Base-by-base conservation (phyloP, 78 protist species). In the Emiliania huxleyi region DNA sequence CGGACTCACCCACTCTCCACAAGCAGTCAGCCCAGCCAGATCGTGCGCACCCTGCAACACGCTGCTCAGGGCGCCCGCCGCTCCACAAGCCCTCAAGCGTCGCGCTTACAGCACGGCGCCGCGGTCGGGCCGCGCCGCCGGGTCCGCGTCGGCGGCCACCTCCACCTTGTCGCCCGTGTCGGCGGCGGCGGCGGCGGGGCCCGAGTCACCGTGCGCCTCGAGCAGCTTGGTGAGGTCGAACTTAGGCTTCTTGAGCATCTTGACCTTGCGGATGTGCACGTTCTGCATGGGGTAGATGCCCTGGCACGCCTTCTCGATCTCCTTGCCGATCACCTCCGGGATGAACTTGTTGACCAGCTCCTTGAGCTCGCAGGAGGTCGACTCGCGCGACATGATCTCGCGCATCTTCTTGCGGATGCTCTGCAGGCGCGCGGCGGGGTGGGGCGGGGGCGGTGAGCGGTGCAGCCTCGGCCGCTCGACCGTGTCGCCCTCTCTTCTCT, bases 381-480 rank as follows among this genome's bases (percentile, higher is more conserved):
- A 95, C 96, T 97, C 98, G 40, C 93, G 81, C 87, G 52, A 88
- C 95, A 99, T 96, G 94, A 97, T 96, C 91, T 98, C 99, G 73
- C 91, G 43, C 99, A 99, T 99, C 95, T 94, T 97, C 92, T 69
- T 83, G 90, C 99, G 97, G 97, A 99, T 98, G n/a, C n/a, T n/a
- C n/a, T n/a, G n/a, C n/a, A n/a, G n/a, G n/a, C n/a, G n/a, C n/a
- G n/a, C 44, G 33, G 71, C n/a, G n/a, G n/a, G n/a, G n/a, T n/a
- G n/a, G n/a, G n/a, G n/a, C n/a, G n/a, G n/a, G n/a, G n/a, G n/a
- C n/a, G n/a, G n/a, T n/a, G n/a, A n/a, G n/a, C n/a, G n/a, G n/a
- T n/a, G n/a, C n/a, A n/a, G n/a, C n/a, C n/a, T n/a, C n/a, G n/a
- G n/a, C n/a, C n/a, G n/a, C n/a, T n/a, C n/a, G n/a, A n/a, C n/a